Evolutionary conservation across 73 alveolate genomes (phyloP).

Genomic region (Paramecium tetraurelia): DNA sequence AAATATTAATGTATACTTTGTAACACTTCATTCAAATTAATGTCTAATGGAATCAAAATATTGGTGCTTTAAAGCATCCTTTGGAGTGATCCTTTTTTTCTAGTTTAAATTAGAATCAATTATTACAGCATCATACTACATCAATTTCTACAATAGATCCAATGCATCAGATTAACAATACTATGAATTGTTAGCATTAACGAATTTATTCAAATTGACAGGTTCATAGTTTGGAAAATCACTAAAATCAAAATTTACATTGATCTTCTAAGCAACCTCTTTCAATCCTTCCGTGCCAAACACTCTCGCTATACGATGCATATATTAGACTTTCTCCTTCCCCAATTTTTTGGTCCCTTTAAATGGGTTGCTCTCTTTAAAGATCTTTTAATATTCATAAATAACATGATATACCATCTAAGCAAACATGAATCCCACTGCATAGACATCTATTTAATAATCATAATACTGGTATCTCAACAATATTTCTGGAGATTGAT

Average conservation of each 20-base stretch:
- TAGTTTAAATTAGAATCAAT: background rate
- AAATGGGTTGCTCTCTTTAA: background rate
- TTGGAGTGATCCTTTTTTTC: slow-evolving; percentile 14
- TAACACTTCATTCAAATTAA: slow-evolving; percentile 6
- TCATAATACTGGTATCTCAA: slow-evolving; percentile 19
- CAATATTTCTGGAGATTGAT: slow-evolving; percentile 7
- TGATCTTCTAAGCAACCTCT: background rate
- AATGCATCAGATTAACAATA: background rate
- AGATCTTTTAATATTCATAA: background rate
- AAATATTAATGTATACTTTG: background rate
- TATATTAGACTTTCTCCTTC: background rate
- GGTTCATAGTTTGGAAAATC: background rate
- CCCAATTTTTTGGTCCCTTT: background rate
- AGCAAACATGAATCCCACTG: slow-evolving; percentile 40
- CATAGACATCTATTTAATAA: slow-evolving; percentile 7
- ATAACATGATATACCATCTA: background rate
- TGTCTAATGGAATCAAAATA: slow-evolving; percentile 24
- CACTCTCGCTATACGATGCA: background rate
- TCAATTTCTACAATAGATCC: background rate
- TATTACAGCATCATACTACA: background rate
- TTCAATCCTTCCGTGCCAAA: background rate
- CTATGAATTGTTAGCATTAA: background rate
- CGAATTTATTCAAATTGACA: background rate
- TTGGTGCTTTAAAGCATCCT: background rate
- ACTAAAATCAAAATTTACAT: background rate